phyloP scores from a whole-genome alignment of 495 filamentous ascomycete genomes.

The Lindgomyces ingoldianus region DNA sequence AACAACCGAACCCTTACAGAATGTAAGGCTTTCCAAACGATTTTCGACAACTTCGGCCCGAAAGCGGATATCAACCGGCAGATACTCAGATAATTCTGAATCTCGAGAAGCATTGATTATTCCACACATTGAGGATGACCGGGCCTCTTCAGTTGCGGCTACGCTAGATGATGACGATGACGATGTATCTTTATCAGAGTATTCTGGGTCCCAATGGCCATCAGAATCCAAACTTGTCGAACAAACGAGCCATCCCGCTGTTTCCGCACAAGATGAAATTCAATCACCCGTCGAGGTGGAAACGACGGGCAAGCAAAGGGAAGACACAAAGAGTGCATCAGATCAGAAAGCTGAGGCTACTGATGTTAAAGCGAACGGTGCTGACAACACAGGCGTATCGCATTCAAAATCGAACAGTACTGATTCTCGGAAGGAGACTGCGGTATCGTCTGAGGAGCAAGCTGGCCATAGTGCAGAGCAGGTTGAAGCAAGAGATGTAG shows the following conservation, averaged over 20 bases:
- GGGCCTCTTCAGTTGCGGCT: constrained; percentile 45
- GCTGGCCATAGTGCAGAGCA: neutral
- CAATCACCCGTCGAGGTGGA: neutral
- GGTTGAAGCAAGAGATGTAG: neutral
- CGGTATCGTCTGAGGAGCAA: neutral
- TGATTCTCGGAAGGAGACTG: neutral
- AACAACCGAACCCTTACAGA: constrained; percentile 45
- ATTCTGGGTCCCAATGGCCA: constrained; percentile 27
- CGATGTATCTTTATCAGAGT: constrained; percentile 19
- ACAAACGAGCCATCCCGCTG: neutral
- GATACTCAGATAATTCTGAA: constrained; percentile 36
- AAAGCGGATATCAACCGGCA: constrained; percentile 52
- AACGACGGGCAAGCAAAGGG: neutral
- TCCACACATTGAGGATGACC: constrained; percentile 43
- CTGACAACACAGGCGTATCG: neutral
- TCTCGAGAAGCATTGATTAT: constrained; percentile 51
- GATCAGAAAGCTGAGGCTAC: neutral
- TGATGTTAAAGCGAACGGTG: neutral
- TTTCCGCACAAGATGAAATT: neutral
- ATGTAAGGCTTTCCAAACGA: constrained; percentile 44
- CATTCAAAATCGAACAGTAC: neutral
- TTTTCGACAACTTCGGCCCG: constrained; percentile 52
- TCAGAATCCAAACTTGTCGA: constrained; percentile 3
- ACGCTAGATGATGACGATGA: constrained; percentile 42
- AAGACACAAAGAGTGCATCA: neutral